Conservation (phyloP, 345 rosid genomes). For the Triadica sebifera region DNA sequence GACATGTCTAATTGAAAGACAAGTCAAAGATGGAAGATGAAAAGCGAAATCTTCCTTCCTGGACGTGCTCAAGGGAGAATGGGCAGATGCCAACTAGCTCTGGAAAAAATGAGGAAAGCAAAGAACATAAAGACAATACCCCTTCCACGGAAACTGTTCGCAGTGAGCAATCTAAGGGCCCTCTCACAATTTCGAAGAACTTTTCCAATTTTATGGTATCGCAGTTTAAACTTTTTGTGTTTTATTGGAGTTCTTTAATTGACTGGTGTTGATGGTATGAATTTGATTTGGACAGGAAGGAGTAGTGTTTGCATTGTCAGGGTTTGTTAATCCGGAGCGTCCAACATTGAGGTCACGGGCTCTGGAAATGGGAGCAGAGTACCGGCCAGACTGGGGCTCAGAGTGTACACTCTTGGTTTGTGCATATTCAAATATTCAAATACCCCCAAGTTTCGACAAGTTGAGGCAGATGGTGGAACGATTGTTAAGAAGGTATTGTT, state of each 20-base stretch:
- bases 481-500: slow-evolving; percentile 66
- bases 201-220: slow-evolving; percentile 69
- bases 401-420: slow-evolving; percentile 75
- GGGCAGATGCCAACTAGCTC: slow-evolving; percentile 35
- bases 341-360: slow-evolving; percentile 74
- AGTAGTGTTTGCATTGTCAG: slow-evolving; percentile 77
- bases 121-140: slow-evolving; percentile 10
- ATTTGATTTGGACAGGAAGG: slow-evolving; percentile 62
- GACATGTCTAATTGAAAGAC: slow-evolving; percentile 41
- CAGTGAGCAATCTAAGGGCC: slow-evolving; percentile 13
- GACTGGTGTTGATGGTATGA: slow-evolving; percentile 16
- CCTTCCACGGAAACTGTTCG: slow-evolving; percentile 6
- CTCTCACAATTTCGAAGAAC: slow-evolving; percentile 19
- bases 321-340: slow-evolving; percentile 88
- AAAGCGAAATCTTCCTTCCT: slow-evolving; percentile 73
- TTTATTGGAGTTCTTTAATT: slow-evolving; percentile 3
- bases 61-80: slow-evolving; percentile 60
- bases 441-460: slow-evolving; percentile 93
- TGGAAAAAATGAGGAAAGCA: slow-evolving; percentile 16
- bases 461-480: slow-evolving; percentile 66
- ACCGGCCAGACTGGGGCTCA: slow-evolving; percentile 76
- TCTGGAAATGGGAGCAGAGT: slow-evolving; percentile 82
- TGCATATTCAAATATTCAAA: slow-evolving; percentile 75
- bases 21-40: slow-evolving; percentile 23
- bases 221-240: neutral